Conservation (phyloP, 495 filamentous ascomycete genomes). For the Elasticomyces elasticus region DNA sequence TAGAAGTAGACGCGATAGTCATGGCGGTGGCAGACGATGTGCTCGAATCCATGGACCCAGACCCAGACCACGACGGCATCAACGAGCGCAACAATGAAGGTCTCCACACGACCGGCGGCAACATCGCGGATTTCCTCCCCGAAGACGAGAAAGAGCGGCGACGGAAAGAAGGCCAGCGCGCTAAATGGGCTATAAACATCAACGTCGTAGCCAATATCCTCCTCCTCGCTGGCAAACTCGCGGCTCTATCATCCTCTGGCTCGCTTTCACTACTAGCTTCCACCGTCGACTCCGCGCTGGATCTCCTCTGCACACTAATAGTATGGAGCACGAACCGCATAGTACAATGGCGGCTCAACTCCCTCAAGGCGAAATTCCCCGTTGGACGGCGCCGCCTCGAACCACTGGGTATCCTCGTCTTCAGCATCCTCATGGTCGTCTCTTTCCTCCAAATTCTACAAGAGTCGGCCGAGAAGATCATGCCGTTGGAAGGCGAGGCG, state of each 20-base stretch:
- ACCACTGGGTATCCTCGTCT: constrained; percentile 35
- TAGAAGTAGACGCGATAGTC: constrained; percentile 44
- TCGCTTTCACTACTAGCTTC: constrained; percentile 42
- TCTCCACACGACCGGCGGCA: constrained; percentile 31
- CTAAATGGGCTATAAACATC: constrained; percentile 45
- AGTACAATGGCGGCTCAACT: constrained; percentile 35
- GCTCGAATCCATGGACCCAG: constrained; percentile 44
- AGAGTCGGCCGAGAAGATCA: constrained; percentile 37
- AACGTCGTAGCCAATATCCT: constrained; percentile 42
- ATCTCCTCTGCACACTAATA: constrained; percentile 42
- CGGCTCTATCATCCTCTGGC: constrained; percentile 32
- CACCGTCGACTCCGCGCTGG: constrained; percentile 39
- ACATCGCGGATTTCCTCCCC: constrained; percentile 38
- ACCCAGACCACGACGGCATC: constrained; percentile 41
- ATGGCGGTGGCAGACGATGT: constrained; percentile 42
- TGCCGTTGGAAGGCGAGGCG: constrained; percentile 30
- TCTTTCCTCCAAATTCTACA: constrained; percentile 42
- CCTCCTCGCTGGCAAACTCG: constrained; percentile 34
- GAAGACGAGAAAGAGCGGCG: constrained; percentile 40
- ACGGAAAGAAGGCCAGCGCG: constrained; percentile 29
- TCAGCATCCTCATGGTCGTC: constrained; percentile 35
- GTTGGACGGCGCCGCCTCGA: constrained; percentile 38
- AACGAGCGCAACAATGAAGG: constrained; percentile 33
- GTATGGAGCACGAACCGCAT: constrained; percentile 39
- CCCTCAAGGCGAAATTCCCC: constrained; percentile 36